Evolutionary conservation across 768 basidiomycete species (phyloP).

Genomic region (Gelatoporia subvermispora): DNA sequence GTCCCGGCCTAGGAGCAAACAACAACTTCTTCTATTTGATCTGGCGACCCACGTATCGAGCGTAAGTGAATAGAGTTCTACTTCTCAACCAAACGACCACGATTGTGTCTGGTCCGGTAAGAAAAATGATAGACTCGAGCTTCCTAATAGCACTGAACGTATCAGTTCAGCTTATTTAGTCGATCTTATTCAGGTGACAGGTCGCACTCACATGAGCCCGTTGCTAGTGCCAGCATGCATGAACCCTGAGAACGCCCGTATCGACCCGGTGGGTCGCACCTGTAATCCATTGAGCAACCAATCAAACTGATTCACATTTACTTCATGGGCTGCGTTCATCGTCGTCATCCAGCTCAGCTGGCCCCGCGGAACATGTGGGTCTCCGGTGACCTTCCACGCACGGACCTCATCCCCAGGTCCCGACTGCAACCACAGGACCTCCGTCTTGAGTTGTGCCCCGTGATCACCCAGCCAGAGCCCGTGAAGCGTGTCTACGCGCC

Average conservation of each 20-base stretch:
- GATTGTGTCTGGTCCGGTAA: no score
- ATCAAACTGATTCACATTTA: not conserved
- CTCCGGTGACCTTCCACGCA: conserved; percentile 15
- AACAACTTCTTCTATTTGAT: no score
- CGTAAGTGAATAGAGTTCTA: no score
- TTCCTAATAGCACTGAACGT: no score
- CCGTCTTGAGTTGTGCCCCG: conserved; percentile 17
- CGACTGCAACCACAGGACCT: conserved; percentile 9
- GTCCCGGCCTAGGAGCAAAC: no score
- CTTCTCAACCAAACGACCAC: no score
- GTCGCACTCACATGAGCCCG: conserved; percentile 10
- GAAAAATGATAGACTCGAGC: no score
- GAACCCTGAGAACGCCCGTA: conserved; percentile 5
- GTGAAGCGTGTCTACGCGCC: conserved; percentile 3
- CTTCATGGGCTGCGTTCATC: not conserved
- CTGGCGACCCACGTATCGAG: no score
- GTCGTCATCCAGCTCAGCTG: conserved; percentile 9
- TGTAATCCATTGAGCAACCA: no score
- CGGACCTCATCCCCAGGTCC: conserved; percentile 2
- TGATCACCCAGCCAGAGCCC: conserved; percentile 16
- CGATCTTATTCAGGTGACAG: no score
- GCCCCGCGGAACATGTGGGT: conserved; percentile 15
- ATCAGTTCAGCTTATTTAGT: no score
- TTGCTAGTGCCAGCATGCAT: conserved; percentile 6
- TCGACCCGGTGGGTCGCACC: not conserved